Evolutionary conservation across 306 rosid genomes (phyloP).

Genomic region (Pterocarpus macrocarpus): DNA sequence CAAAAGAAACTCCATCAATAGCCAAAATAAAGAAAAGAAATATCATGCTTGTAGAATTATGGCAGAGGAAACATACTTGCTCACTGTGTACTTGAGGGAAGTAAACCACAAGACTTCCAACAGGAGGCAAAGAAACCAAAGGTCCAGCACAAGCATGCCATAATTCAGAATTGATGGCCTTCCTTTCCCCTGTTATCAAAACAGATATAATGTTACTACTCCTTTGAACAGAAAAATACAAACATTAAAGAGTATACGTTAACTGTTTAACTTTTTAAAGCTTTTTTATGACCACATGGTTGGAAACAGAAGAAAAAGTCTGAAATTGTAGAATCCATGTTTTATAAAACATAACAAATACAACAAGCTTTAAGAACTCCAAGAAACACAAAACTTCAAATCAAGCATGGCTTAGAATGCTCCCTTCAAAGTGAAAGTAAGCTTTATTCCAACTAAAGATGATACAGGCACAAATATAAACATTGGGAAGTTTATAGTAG

Average conservation of each 20-base stretch:
- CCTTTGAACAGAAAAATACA: conserved; percentile 38
- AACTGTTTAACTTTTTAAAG: neutral
- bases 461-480: neutral
- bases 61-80: conserved; percentile 66
- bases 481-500: neutral
- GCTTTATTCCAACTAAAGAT: neutral
- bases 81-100: conserved; percentile 99
- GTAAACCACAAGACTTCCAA: conserved; percentile 95
- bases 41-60: conserved; percentile 1
- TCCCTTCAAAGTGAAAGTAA: neutral
- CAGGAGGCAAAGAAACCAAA: conserved; percentile 95
- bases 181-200: conserved; percentile 74
- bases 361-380: conserved; percentile 7
- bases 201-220: conserved; percentile 46
- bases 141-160: conserved; percentile 99
- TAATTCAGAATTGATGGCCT: conserved; percentile 89
- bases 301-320: conserved; percentile 9
- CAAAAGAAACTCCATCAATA: conserved; percentile 47
- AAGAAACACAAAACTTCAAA: conserved; percentile 15
- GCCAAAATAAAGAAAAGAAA: conserved; percentile 34
- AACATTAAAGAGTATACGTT: neutral
- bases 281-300: neutral
- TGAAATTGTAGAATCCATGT: neutral
- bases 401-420: conserved; percentile 9
- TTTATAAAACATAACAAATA: neutral